Percentiles rank a stretch among this genome's conserved stretches.
Conservation (phyloP, 2,329 filamentous ascomycete genomes). For the Microdochium trichocladiopsis region DNA sequence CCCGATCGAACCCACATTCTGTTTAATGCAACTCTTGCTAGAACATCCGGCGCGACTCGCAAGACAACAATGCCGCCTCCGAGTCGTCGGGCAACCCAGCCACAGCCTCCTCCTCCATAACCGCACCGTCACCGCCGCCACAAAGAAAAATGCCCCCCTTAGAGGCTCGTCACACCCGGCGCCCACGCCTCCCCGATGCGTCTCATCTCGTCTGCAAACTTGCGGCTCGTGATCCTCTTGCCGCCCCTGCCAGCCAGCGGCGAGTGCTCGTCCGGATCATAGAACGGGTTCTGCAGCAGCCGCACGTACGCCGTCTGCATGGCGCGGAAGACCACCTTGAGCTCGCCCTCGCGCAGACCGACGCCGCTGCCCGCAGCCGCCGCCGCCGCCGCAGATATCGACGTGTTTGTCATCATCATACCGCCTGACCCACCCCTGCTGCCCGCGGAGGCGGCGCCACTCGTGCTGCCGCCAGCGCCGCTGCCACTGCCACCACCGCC, state of each 20-base stretch:
- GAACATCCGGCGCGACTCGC: too few species aligned
- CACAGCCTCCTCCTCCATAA: too few species aligned
- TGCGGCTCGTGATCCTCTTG: constrained; percentile 71
- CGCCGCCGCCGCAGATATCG: constrained; percentile 8
- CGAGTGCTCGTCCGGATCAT: constrained; percentile 79
- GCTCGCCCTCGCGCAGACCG: constrained; percentile 76
- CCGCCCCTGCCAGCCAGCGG: constrained; percentile 38
- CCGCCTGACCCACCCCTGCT: constrained; percentile 8
- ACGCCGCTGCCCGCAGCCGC: constrained; percentile 37
- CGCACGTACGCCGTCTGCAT: constrained; percentile 89
- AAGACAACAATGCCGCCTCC: too few species aligned
- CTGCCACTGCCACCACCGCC: constrained; percentile 14
- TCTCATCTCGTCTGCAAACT: constrained; percentile 76
- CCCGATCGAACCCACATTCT: too few species aligned
- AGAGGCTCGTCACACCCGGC: constrained; percentile 61
- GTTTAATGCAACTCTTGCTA: too few species aligned
- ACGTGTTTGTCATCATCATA: constrained; percentile 3
- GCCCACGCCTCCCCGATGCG: constrained; percentile 81
- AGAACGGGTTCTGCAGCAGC: constrained; percentile 91
- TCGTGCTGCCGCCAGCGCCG: constrained; percentile 5
- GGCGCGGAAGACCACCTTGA: constrained; percentile 84
- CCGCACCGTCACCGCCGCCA: background rate
- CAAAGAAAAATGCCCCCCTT: constrained; percentile 12
- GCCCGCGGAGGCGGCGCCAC: constrained; percentile 2
- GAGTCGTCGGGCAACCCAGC: too few species aligned